Percentiles rank a stretch among this genome's conserved stretches.
phyloP scores from a whole-genome alignment of 208 protist species.

The Leishmania braziliensis region DNA sequence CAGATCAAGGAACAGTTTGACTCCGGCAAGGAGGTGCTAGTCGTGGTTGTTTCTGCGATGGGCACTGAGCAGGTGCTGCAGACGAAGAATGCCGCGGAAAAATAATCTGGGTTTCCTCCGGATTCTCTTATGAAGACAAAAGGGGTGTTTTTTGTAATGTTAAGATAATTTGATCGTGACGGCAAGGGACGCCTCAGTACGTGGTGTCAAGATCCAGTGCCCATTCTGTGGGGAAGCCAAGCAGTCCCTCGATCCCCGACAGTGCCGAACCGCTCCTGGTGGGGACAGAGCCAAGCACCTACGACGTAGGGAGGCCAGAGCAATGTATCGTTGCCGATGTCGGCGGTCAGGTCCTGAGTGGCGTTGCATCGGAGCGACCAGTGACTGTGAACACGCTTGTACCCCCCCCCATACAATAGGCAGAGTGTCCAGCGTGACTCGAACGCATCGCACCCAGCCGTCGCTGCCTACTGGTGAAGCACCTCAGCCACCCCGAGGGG shows the following conservation, averaged over 20 bases:
- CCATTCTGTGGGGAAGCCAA: background rate
- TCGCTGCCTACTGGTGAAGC: background rate
- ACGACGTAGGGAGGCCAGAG: background rate
- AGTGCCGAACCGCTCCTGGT: background rate
- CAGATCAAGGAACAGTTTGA: constrained; percentile 94
- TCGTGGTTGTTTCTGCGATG: constrained; percentile 95
- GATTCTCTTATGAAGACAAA: background rate
- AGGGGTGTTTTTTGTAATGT: constrained; percentile 6
- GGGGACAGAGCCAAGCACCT: background rate
- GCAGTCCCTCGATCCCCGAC: background rate
- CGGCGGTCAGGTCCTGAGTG: too few species aligned
- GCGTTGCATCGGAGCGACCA: too few species aligned
- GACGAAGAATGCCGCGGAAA: constrained; percentile 92
- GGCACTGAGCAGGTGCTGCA: constrained; percentile 94
- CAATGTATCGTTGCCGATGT: background rate
- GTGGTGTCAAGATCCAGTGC: background rate
- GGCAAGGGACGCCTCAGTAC: background rate
- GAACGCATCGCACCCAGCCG: background rate
- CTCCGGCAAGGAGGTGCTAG: constrained; percentile 93
- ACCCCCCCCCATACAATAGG: background rate
- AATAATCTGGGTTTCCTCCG: constrained; percentile 30
- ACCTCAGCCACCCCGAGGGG: background rate
- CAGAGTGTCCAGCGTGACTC: background rate
- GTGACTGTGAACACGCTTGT: background rate
- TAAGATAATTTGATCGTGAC: background rate